A percentile compares a stretch with the other conserved stretches of the same genome.
These are phyloP conservation scores for Cladophialophora yegresii DNA, from an alignment of 2,329 filamentous ascomycete species.

Conservation along the genomic window DNA sequence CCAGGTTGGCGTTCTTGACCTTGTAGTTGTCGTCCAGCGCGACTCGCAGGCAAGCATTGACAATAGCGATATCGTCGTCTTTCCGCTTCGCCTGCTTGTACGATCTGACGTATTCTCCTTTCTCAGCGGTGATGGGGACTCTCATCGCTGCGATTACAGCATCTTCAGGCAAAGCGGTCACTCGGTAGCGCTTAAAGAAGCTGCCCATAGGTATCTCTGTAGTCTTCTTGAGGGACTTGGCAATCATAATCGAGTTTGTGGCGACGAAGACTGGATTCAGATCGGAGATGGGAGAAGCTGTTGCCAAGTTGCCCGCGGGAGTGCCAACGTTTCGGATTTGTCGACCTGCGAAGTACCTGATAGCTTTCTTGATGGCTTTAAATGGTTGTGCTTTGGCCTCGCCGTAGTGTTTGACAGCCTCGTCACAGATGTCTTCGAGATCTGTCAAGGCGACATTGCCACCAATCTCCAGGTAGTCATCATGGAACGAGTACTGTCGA, in stretches of 20 bases:
- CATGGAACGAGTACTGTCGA: slow-evolving; percentile 74
- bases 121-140: slow-evolving; percentile 74
- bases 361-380: slow-evolving; percentile 86
- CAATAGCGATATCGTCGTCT: slow-evolving; percentile 97
- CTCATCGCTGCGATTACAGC: slow-evolving; percentile 83
- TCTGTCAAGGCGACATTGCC: slow-evolving; percentile 93
- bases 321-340: slow-evolving; percentile 98
- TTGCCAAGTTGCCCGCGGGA: slow-evolving; percentile 89
- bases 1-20: slow-evolving; percentile 74
- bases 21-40: slow-evolving; percentile 67
- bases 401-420: slow-evolving; percentile 80
- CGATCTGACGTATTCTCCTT: slow-evolving; percentile 79
- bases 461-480: slow-evolving; percentile 84
- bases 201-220: slow-evolving; percentile 85
- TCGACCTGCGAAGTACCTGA: slow-evolving; percentile 89
- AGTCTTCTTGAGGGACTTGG: slow-evolving; percentile 71
- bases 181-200: slow-evolving; percentile 91
- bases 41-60: slow-evolving; percentile 81
- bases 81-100: slow-evolving; percentile 98
- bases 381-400: slow-evolving; percentile 72
- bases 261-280: slow-evolving; percentile 92
- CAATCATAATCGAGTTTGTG: slow-evolving; percentile 76
- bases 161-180: slow-evolving; percentile 76
- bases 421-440: slow-evolving; percentile 77
- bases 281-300: slow-evolving; percentile 94